Conservation (phyloP, 2,329 filamentous ascomycete genomes). For the Claviceps capensis region DNA sequence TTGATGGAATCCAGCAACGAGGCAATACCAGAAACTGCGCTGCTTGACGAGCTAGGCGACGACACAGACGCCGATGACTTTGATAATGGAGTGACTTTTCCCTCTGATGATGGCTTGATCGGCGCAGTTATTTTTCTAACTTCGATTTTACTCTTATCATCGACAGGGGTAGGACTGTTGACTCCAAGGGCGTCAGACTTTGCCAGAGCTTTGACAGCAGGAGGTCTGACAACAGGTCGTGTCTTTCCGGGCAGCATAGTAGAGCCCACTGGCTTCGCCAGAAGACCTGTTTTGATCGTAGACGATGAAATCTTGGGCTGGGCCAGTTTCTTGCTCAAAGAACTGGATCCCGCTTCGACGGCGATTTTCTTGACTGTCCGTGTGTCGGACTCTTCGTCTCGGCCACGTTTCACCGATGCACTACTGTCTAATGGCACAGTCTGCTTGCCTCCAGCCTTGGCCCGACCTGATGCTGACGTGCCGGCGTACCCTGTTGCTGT, state of each 20-base stretch:
- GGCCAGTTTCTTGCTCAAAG: slow-evolving; percentile 26
- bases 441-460: slow-evolving; percentile 20
- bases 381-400: slow-evolving; percentile 27
- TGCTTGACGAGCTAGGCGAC: slow-evolving; percentile 10
- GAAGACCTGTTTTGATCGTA: slow-evolving; percentile 14
- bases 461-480: slow-evolving; percentile 25
- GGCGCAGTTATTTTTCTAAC: slow-evolving; percentile 11
- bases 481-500: slow-evolving; percentile 24
- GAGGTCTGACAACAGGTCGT: slow-evolving; percentile 28
- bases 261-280: slow-evolving; percentile 18
- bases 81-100: slow-evolving; percentile 10
- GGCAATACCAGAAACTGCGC: slow-evolving; percentile 35
- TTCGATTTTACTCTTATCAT: slow-evolving; percentile 21
- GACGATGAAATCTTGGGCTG: slow-evolving; percentile 20
- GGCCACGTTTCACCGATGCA: slow-evolving; percentile 20
- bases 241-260: slow-evolving; percentile 35
- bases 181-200: slow-evolving; percentile 21
- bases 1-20: slow-evolving; percentile 39
- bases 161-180: slow-evolving; percentile 14
- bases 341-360: slow-evolving; percentile 23
- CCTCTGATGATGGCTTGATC: slow-evolving; percentile 14
- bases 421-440: slow-evolving; percentile 11
- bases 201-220: slow-evolving; percentile 24
- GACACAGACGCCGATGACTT: background rate
- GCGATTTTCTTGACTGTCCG: slow-evolving; percentile 29